Conservation (phyloP, 176 grass and related monocot genomes). For the Bromus sterilis region DNA sequence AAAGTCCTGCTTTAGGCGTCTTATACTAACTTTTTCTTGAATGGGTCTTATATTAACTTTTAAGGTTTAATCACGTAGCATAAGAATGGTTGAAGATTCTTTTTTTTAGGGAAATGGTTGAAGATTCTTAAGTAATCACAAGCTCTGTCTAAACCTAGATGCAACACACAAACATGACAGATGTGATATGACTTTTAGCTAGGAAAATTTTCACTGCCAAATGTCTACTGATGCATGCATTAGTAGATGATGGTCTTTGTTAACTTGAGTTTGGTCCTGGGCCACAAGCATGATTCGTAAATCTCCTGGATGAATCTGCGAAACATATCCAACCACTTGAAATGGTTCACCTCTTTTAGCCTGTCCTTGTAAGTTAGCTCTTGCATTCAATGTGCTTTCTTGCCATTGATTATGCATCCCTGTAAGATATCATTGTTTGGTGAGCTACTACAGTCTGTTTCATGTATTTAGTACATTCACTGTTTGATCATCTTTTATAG, state of each 20-base stretch:
- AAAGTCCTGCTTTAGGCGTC: neutral
- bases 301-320: neutral
- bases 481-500: neutral
- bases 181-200: neutral
- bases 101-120: neutral
- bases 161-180: neutral
- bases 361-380: neutral
- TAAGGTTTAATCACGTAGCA: neutral
- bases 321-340: neutral
- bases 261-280: neutral
- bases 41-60: neutral
- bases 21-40: neutral
- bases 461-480: neutral
- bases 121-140: neutral
- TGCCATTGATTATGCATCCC: neutral
- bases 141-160: neutral
- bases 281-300: neutral
- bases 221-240: neutral
- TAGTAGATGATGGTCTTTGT: neutral
- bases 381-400: neutral
- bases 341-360: neutral
- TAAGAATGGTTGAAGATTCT: neutral
- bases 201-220: neutral
- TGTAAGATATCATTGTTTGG: neutral
- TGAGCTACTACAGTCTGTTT: neutral